Conservation (phyloP, 2,329 filamentous ascomycete species). For the Alternaria triticina region DNA sequence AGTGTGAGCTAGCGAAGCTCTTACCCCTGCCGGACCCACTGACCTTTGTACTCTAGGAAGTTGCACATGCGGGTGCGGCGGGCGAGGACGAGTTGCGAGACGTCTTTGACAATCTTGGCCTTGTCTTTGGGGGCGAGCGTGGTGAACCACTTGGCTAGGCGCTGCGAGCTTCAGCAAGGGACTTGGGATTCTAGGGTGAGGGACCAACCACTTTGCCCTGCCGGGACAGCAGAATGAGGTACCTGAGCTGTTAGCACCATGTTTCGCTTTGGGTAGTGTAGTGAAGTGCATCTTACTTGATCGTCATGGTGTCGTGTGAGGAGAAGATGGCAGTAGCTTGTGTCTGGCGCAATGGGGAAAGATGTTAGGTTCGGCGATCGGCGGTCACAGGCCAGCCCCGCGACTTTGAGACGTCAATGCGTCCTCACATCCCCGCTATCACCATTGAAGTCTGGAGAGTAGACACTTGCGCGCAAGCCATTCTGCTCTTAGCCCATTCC, state of each 20-base stretch:
- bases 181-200: slow-evolving; percentile 37
- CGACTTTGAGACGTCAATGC: slow-evolving; percentile 33
- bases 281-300: slow-evolving; percentile 55
- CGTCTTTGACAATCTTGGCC: slow-evolving; percentile 99
- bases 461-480: not conserved
- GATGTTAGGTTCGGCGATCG: slow-evolving; percentile 20
- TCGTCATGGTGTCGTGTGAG: slow-evolving; percentile 55
- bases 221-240: slow-evolving; percentile 94
- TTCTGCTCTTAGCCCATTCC: not conserved
- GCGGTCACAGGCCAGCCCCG: slow-evolving; percentile 28
- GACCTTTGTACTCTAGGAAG: slow-evolving; percentile 99
- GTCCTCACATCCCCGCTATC: slow-evolving; percentile 16
- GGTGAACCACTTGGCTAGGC: slow-evolving; percentile 99
- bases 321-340: slow-evolving; percentile 12
- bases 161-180: slow-evolving; percentile 63
- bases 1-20: slow-evolving; percentile 33
- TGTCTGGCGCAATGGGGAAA: slow-evolving; percentile 8
- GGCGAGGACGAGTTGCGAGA: slow-evolving; percentile 94
- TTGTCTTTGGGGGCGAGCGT: slow-evolving; percentile 97
- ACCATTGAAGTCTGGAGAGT: not conserved
- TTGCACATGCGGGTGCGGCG: slow-evolving; percentile 99
- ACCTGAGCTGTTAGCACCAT: slow-evolving; percentile 62
- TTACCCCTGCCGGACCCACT: slow-evolving; percentile 24
- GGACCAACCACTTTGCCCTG: slow-evolving; percentile 96
- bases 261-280: not conserved